Percentiles rank a stretch among this genome's conserved stretches.
Evolutionary conservation across 73 alveolate species (phyloP).

Genomic region (Breviolum minutum): DNA sequence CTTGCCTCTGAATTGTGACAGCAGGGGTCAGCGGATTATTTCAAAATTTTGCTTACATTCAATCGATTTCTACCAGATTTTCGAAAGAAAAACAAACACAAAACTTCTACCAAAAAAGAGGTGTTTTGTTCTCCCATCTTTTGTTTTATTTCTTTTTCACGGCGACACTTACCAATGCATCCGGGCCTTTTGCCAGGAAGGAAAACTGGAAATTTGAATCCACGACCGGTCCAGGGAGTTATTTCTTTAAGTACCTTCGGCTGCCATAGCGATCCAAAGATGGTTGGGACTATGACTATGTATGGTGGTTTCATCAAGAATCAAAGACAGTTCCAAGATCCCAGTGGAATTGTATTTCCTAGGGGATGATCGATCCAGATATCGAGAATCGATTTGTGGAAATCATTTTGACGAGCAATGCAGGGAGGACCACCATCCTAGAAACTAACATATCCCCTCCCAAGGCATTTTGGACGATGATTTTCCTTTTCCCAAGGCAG

Average conservation of each 20-base stretch:
- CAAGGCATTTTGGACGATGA: too few species aligned
- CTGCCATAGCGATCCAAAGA: neutral
- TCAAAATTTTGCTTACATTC: too few species aligned
- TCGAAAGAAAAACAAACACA: too few species aligned
- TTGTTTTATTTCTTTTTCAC: neutral
- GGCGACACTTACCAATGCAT: neutral
- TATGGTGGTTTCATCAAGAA: neutral
- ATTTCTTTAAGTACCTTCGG: slow-evolving; percentile 27
- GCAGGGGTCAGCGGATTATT: too few species aligned
- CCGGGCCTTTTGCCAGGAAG: neutral
- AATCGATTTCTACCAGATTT: too few species aligned
- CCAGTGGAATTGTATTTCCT: too few species aligned
- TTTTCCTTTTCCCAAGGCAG: too few species aligned
- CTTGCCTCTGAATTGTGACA: too few species aligned
- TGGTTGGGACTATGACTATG: neutral
- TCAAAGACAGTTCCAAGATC: neutral
- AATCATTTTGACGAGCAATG: neutral
- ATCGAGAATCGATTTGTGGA: neutral
- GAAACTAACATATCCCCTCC: too few species aligned
- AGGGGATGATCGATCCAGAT: neutral
- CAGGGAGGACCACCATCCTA: too few species aligned
- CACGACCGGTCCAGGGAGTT: slow-evolving; percentile 43
- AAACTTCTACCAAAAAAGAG: too few species aligned
- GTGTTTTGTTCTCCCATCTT: too few species aligned
- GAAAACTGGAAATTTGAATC: slow-evolving; percentile 69